A percentile compares a stretch with the other conserved stretches of the same genome.
Evolutionary conservation across 2,329 filamentous ascomycete genomes (phyloP).

Genomic region (Pseudogymnoascus verrucosus): DNA sequence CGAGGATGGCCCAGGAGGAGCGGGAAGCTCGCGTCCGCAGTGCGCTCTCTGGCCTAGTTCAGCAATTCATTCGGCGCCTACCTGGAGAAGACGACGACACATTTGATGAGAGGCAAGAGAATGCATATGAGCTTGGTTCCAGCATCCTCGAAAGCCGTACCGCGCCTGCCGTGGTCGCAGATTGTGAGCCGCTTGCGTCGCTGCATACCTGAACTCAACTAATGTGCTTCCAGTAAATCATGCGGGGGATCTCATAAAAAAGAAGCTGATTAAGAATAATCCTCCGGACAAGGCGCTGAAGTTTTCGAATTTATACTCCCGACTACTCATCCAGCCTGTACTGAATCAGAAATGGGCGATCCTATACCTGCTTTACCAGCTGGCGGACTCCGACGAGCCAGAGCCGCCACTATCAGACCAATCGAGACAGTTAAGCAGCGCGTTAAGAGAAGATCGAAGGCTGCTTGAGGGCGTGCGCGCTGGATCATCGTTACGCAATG

Average conservation of each 20-base stretch:
- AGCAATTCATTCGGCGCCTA: conserved; percentile 61
- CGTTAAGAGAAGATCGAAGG: conserved; percentile 14
- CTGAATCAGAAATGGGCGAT: conserved; percentile 96
- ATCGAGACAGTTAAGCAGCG: conserved; percentile 15
- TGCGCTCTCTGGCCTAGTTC: conserved; percentile 71
- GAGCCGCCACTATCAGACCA: not conserved
- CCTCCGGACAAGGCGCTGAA: conserved; percentile 66
- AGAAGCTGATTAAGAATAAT: conserved; percentile 73
- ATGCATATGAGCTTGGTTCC: conserved; percentile 44
- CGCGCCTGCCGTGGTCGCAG: conserved; percentile 29
- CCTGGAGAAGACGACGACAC: conserved; percentile 58
- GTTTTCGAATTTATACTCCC: conserved; percentile 85
- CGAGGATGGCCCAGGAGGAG: conserved; percentile 27
- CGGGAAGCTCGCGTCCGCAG: conserved; percentile 61
- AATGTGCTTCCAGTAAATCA: conserved; percentile 59
- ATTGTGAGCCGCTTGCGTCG: conserved; percentile 17
- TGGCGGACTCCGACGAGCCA: conserved; percentile 52
- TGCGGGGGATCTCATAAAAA: conserved; percentile 85
- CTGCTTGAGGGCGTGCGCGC: conserved; percentile 10
- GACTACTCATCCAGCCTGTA: conserved; percentile 82
- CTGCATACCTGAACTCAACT: not conserved
- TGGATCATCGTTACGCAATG: conserved; percentile 25
- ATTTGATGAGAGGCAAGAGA: conserved; percentile 61
- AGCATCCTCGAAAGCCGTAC: conserved; percentile 34
- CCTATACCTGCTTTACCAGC: conserved; percentile 78